Conservation (phyloP, 345 rosid species). For the Aquilaria sinensis region DNA sequence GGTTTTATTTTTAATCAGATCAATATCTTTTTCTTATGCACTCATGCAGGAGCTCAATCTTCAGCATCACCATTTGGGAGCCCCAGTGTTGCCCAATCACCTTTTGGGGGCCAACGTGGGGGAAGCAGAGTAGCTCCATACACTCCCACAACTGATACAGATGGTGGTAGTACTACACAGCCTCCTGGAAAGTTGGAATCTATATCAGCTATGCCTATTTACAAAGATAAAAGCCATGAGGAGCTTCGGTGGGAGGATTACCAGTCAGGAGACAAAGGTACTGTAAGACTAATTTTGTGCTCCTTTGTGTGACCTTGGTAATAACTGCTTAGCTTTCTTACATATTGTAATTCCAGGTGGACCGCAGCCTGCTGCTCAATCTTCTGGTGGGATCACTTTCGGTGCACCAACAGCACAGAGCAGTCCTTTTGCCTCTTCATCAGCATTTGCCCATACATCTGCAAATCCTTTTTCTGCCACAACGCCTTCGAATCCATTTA, state of each 20-base stretch:
- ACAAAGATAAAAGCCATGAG: conserved; percentile 76
- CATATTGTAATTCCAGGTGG: conserved; percentile 57
- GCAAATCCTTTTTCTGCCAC: conserved; percentile 43
- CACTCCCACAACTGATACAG: conserved; percentile 60
- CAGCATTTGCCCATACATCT: conserved; percentile 42
- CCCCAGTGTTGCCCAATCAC: conserved; percentile 58
- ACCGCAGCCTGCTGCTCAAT: conserved; percentile 49
- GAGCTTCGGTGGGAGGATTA: conserved; percentile 97
- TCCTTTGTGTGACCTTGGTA: neutral
- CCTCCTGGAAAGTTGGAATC: conserved; percentile 76
- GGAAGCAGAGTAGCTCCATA: conserved; percentile 81
- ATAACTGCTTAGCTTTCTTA: conserved; percentile 2
- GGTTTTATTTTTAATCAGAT: no score
- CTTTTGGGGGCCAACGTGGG: conserved; percentile 66
- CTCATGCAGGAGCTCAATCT: conserved; percentile 51
- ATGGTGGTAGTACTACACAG: conserved; percentile 36
- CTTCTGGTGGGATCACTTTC: conserved; percentile 53
- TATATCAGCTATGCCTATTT: conserved; percentile 76
- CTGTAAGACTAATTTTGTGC: neutral
- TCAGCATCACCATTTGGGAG: conserved; percentile 67
- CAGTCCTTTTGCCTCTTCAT: conserved; percentile 42
- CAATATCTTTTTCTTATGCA: conserved; percentile 7
- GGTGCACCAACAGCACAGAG: conserved; percentile 40
- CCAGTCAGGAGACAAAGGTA: conserved; percentile 97
- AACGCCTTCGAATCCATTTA: conserved; percentile 43